These are phyloP conservation scores for Aphanoascus verrucosus DNA, from an alignment of 2,329 filamentous ascomycete genomes.

Conservation along the genomic window DNA sequence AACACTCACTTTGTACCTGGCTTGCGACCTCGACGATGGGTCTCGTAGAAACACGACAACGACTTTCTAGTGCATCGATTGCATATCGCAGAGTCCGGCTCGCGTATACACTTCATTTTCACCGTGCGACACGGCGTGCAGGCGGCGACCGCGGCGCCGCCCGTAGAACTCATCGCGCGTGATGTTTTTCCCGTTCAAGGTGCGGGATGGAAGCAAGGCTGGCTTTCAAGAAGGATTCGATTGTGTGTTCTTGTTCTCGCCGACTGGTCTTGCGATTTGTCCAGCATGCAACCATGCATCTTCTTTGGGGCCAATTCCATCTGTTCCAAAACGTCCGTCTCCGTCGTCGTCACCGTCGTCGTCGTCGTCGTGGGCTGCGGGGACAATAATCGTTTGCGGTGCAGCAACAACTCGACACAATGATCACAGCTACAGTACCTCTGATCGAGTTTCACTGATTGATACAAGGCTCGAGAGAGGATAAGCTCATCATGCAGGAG, in stretches of 20 bases:
- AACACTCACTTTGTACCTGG: constrained; percentile 25
- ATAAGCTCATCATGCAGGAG: constrained; percentile 4
- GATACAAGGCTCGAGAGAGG: neutral
- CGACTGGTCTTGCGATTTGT: neutral
- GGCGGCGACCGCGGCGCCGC: constrained; percentile 17
- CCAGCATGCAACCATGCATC: neutral
- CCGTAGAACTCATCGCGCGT: constrained; percentile 3
- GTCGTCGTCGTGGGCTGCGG: no score
- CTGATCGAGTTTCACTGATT: no score
- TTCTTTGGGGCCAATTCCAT: neutral
- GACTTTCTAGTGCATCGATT: constrained; percentile 32
- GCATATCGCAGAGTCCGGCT: constrained; percentile 21
- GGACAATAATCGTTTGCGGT: no score
- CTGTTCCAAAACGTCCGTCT: neutral
- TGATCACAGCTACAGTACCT: no score
- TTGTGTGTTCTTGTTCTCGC: neutral
- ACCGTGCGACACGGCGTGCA: constrained; percentile 32
- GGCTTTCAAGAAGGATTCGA: neutral
- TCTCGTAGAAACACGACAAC: constrained; percentile 30
- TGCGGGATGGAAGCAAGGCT: neutral
- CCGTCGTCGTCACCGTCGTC: no score
- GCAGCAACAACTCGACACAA: no score
- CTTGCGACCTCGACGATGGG: constrained; percentile 34
- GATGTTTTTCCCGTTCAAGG: neutral
- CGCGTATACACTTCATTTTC: constrained; percentile 32